Base-by-base conservation (phyloP, 1,284 basidiomycete genomes). In the Ganoderma meredithae region DNA sequence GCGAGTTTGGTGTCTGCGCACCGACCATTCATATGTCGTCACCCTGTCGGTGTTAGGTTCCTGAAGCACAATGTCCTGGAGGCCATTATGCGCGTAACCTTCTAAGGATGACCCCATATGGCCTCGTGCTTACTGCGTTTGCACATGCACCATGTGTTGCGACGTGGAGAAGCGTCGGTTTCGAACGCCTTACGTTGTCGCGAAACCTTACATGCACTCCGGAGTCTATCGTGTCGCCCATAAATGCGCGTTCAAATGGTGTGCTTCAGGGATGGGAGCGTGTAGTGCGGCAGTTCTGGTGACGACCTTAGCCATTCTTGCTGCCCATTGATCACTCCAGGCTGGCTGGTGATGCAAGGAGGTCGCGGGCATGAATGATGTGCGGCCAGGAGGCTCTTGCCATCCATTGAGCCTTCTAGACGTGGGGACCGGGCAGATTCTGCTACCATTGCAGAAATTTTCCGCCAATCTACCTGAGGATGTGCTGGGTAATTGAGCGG, bases 1-100 rank as follows among this genome's bases (percentile, higher is more conserved):
- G 52, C 62, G 60, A 53, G 31, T 41, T 12, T 25, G 36, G 43
- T 60, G 8, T 9, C 8, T 52, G 33, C 47, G 61, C 47, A 47
- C 33, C 31, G 13, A 25, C 33, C 9, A 47, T 25, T 17, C 47
- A 53, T 39, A 40, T 53, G 4, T 5, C 25, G 58, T 58, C 10
- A 22, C 55, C 55, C 17, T 39, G 19, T 58, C 33, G 33, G 55
- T 9, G 17, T 12, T 19, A 27, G n/a, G 64, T 66, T 44, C 64
- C 65, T 66, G 52, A n/a, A 36, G n/a, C 43, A 56, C 53, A 39
- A 33, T 59, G 59, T 27, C n/a, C 53, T 36, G 52, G 55, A 67
- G 69, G 33, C 27, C 60, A 22, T 72, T 65, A 59, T 65, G 69
- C 71, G 71, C 52, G 22, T 33, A 7, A 13, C 12, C 40, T 55